Percentiles rank a stretch among this genome's conserved stretches.
Conservation (phyloP, 176 grass and related monocot genomes). For the Metroxylon sagu region DNA sequence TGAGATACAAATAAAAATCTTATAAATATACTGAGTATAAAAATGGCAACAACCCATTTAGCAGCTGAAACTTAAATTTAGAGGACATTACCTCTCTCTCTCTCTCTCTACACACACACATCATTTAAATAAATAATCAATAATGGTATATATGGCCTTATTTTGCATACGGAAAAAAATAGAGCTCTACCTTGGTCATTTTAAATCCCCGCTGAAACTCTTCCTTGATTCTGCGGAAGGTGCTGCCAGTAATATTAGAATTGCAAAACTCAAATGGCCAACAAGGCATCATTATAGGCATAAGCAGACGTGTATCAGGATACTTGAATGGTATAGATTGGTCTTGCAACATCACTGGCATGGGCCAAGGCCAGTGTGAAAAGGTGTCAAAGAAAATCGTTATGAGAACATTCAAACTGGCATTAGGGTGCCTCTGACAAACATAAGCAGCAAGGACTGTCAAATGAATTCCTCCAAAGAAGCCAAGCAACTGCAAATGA, state of each 20-base stretch:
- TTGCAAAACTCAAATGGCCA: slow-evolving; percentile 41
- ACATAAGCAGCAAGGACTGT: slow-evolving; percentile 54
- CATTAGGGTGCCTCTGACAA: slow-evolving; percentile 42
- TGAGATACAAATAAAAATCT: no score
- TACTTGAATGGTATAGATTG: slow-evolving; percentile 12
- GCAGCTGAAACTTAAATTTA: no score
- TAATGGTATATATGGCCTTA: no score
- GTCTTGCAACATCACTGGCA: slow-evolving; percentile 40
- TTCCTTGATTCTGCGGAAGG: slow-evolving; percentile 48
- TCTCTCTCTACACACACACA: no score
- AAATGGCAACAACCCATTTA: no score
- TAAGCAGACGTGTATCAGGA: slow-evolving; percentile 34
- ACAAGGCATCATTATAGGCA: slow-evolving; percentile 76
- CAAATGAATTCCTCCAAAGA: slow-evolving; percentile 66
- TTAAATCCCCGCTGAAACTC: slow-evolving; percentile 50
- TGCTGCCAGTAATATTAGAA: slow-evolving; percentile 50
- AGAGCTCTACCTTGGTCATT: slow-evolving; percentile 41
- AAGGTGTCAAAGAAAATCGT: slow-evolving; percentile 53
- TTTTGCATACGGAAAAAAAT: neutral
- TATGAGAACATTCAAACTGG: slow-evolving; percentile 38
- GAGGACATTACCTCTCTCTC: no score
- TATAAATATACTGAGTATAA: no score
- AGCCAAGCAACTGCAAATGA: slow-evolving; percentile 52
- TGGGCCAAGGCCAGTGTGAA: slow-evolving; percentile 51
- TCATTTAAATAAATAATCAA: no score